These are phyloP conservation scores for Chaetomium olivaceum DNA, from an alignment of 2,329 filamentous ascomycete species.

Conservation along the genomic window DNA sequence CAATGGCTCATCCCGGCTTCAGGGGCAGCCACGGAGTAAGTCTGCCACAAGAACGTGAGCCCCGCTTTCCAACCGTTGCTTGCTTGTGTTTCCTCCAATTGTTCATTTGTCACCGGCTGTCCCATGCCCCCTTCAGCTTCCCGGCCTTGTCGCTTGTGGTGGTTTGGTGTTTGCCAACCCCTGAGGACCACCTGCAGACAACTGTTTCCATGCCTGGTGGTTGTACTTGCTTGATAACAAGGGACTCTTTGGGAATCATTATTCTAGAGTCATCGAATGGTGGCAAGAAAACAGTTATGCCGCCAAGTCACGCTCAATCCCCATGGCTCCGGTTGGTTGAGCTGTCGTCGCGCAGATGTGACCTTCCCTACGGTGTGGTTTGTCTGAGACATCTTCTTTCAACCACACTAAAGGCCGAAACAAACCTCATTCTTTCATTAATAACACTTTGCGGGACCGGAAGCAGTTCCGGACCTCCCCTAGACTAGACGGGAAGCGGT, in stretches of 20 bases:
- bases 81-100: background rate
- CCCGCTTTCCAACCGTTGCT: background rate
- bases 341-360: background rate
- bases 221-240: background rate
- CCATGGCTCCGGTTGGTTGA: background rate
- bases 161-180: background rate
- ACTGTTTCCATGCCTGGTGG: background rate
- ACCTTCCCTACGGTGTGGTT: background rate
- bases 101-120: background rate
- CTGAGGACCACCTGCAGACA: background rate
- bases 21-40: background rate
- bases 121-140: background rate
- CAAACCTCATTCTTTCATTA: background rate
- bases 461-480: background rate
- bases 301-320: background rate
- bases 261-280: background rate
- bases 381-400: conserved; percentile 1
- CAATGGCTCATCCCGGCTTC: background rate
- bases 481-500: background rate
- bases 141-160: background rate
- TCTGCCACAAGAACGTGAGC: background rate
- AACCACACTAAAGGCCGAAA: background rate
- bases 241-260: background rate
- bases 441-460: background rate
- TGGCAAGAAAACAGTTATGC: background rate